Base-by-base conservation (phyloP, 768 basidiomycete species). In the Lanmaoa rubissima region DNA sequence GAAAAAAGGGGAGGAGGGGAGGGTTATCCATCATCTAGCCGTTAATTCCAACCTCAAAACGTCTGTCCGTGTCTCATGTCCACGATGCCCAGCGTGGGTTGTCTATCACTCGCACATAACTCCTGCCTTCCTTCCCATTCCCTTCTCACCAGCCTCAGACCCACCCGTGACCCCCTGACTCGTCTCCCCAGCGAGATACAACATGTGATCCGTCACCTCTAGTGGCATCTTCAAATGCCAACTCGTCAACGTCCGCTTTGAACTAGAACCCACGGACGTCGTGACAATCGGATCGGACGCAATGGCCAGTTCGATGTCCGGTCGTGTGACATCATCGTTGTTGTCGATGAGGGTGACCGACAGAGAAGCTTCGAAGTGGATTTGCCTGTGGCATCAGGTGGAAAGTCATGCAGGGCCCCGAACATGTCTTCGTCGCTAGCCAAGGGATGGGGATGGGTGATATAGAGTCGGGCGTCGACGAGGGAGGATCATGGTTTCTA, bases 361-460 rank as follows among this genome's bases (percentile, higher is more conserved):
- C 53, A 86, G 74, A 19, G 83, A 90, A 52, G 74, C 79, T 64
- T 84, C 77, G 76, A 90, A 79, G 9, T 72, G 73, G 13, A 78
- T 55, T 75, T 77, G 46, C 61, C 77, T 28, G 65, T 70, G 1
- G 47, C 38, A 14, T 65, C 36, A 1, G 77, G 63, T 0, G 76
- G 74, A 75, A 90, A 89, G 60, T 87, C 77, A 21, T 84, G 80
- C 1, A 96, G 79, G 0, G 92, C 82, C 61, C 94, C 87, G 89
- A 98, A 98, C 96, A 99, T 99, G 77, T 99, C 96, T 76, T 99
- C 96, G 77, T 98, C 94, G 47, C 91, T 90, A 34, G 28, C n/a
- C 16, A 19, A 9, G 16, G 28, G 28, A 5, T 28, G 28, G 28
- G 6, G 28, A 28, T 3, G 28, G 4, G 5, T 24, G 21, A 24